Percentiles rank a stretch among this genome's conserved stretches.
These are phyloP conservation scores for Leucogyrophana mollusca DNA, from an alignment of 768 basidiomycete genomes.

Conservation along the genomic window DNA sequence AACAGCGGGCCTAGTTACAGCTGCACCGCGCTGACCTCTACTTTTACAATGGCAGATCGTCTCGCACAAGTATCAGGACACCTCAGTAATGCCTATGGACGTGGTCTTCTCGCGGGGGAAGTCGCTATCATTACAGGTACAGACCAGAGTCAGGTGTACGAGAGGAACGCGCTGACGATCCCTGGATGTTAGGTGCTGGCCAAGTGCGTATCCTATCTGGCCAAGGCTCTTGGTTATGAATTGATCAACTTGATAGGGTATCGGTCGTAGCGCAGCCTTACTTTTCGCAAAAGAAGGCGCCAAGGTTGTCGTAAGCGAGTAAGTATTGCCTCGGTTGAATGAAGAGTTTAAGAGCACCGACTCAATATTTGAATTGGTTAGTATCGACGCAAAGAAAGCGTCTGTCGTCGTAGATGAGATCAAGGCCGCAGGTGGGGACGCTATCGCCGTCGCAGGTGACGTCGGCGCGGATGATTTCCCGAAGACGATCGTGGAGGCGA, in stretches of 20 bases:
- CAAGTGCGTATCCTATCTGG: slow-evolving; percentile 45
- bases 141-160: no score
- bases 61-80: slow-evolving; percentile 73
- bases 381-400: slow-evolving; percentile 72
- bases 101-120: slow-evolving; percentile 69
- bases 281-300: slow-evolving; percentile 85
- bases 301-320: slow-evolving; percentile 86
- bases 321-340: slow-evolving; percentile 16
- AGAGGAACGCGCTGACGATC: slow-evolving; percentile 3
- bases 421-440: slow-evolving; percentile 68
- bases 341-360: no score
- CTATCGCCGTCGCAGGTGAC: slow-evolving; percentile 73
- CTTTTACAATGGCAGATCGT: slow-evolving; percentile 46
- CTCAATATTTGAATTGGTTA: slow-evolving; percentile 23
- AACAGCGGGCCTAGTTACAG: no score
- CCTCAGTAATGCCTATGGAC: slow-evolving; percentile 46
- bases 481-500: slow-evolving; percentile 71
- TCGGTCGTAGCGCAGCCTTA: slow-evolving; percentile 71
- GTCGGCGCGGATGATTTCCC: slow-evolving; percentile 85
- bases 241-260: slow-evolving; percentile 66
- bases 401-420: slow-evolving; percentile 70
- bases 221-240: background rate
- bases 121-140: slow-evolving; percentile 85
- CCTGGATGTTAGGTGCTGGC: slow-evolving; percentile 56
- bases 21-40: no score